Evolutionary conservation across 306 rosid genomes (phyloP).

Genomic region (Purshia tridentata): DNA sequence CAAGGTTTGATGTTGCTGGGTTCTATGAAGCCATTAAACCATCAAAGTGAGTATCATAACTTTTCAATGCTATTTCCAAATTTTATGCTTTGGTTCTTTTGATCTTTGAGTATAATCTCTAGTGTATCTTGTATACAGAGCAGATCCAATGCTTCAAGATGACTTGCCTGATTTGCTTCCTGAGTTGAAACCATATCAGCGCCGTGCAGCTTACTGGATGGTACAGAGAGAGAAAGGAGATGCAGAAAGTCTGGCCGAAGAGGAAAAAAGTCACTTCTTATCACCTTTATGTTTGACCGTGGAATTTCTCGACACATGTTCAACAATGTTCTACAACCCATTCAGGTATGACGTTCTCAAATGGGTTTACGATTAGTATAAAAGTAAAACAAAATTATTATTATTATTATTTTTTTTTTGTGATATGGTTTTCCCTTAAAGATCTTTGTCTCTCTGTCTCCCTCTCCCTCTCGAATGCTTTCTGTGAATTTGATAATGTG

Average conservation of each 20-base stretch:
- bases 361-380: constrained; percentile 13
- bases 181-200: constrained; percentile 83
- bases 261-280: constrained; percentile 42
- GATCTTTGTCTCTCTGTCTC: background rate
- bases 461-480: constrained; percentile 25
- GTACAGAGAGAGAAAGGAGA: constrained; percentile 67
- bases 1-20: constrained; percentile 65
- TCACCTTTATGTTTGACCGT: constrained; percentile 82
- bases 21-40: constrained; percentile 94
- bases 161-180: constrained; percentile 82
- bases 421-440: constrained; percentile 16
- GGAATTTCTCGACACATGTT: constrained; percentile 58
- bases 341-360: constrained; percentile 63
- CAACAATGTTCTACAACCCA: constrained; percentile 83
- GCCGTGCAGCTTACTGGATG: constrained; percentile 98
- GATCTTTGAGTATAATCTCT: constrained; percentile 24
- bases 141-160: constrained; percentile 68
- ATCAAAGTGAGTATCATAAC: constrained; percentile 68
- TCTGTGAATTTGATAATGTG: constrained; percentile 28
- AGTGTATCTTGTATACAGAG: constrained; percentile 47
- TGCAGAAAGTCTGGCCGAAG: constrained; percentile 41
- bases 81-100: constrained; percentile 3
- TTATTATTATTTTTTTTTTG: constrained; percentile 12
- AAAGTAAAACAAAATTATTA: background rate
- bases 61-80: constrained; percentile 15